Conservation (phyloP, 2,329 filamentous ascomycete species). For the Fusarium aywerte region DNA sequence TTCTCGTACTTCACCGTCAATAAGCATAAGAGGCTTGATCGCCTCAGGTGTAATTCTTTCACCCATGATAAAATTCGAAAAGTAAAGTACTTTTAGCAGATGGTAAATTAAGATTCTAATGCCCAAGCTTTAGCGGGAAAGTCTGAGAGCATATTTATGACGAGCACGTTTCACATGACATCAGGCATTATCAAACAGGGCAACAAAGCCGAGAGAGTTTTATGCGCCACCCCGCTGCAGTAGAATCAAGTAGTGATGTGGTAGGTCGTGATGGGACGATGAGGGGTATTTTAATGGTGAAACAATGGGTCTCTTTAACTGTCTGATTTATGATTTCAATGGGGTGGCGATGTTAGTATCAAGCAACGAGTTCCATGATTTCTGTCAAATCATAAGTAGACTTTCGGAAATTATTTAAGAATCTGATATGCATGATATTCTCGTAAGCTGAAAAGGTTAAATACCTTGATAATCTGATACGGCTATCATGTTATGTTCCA, state of each 20-base stretch:
- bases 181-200: not conserved
- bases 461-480: too few relatives aligned
- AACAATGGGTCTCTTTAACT: not conserved
- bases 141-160: not conserved
- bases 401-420: not conserved
- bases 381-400: not conserved
- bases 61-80: not conserved
- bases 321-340: not conserved
- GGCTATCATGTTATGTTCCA: not conserved
- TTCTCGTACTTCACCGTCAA: conserved; percentile 28
- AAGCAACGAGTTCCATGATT: not conserved
- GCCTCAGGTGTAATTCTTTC: not conserved
- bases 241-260: not conserved
- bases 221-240: conserved; percentile 3
- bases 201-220: not conserved
- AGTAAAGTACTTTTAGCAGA: too few relatives aligned
- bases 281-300: not conserved
- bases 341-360: not conserved
- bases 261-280: not conserved
- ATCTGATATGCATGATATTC: not conserved
- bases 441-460: too few relatives aligned
- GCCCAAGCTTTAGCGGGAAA: not conserved
- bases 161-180: conserved; percentile 11
- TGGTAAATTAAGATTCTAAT: not conserved
- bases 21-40: conserved; percentile 27